A percentile compares a stretch with the other conserved stretches of the same genome.
phyloP scores from a whole-genome alignment of 2,329 filamentous ascomycete species.

The Ploettnerulaceae sp. region DNA sequence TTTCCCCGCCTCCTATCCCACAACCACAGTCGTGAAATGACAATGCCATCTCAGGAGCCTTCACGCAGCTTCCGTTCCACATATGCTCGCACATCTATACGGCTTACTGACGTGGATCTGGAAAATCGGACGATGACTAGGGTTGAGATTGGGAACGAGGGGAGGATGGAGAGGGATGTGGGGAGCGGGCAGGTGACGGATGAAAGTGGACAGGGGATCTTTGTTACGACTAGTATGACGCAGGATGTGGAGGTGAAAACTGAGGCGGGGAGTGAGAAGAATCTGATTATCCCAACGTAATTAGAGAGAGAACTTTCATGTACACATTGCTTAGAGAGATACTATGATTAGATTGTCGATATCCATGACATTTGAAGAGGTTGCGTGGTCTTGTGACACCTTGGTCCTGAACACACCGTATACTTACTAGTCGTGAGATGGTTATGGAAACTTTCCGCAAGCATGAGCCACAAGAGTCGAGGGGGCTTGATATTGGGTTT shows the following conservation, averaged over 20 bases:
- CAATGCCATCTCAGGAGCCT: background rate
- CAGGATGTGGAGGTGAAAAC: slow-evolving; percentile 14
- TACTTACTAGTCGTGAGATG: too few species aligned
- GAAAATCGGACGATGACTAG: slow-evolving; percentile 4
- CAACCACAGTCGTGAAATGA: background rate
- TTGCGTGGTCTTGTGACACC: too few species aligned
- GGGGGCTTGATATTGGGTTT: too few species aligned
- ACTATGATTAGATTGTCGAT: too few species aligned
- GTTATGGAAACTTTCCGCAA: background rate
- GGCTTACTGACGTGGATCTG: background rate
- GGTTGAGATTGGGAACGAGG: slow-evolving; percentile 1
- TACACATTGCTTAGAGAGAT: too few species aligned
- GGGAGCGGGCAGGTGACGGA: background rate
- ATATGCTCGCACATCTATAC: background rate
- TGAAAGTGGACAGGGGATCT: slow-evolving; percentile 6
- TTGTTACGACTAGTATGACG: slow-evolving; percentile 10
- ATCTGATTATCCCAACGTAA: slow-evolving; percentile 14
- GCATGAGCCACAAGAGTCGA: background rate
- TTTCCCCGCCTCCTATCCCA: slow-evolving; percentile 16
- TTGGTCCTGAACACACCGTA: too few species aligned
- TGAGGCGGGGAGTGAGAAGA: slow-evolving; percentile 14
- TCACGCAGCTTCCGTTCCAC: slow-evolving; percentile 1
- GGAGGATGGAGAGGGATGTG: background rate
- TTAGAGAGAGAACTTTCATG: too few species aligned
- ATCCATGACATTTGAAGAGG: too few species aligned